Base-by-base conservation (phyloP, 345 rosid species). In the Pistacia atlantica region DNA sequence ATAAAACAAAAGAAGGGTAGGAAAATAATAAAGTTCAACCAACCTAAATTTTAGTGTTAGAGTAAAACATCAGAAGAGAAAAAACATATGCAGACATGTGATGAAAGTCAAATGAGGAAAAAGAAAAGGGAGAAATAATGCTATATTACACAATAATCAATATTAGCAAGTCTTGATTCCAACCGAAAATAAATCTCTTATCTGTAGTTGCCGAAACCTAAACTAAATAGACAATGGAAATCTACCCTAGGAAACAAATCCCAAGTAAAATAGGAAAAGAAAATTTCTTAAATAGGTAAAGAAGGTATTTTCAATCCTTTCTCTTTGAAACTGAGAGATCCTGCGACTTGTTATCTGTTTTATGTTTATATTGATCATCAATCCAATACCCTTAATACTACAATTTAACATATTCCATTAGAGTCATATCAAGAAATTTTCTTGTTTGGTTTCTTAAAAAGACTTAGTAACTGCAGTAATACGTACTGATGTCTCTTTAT, bases 401-500 rank as follows among this genome's bases (percentile, higher is more conserved):
- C 11, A 11, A 42, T 46, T 46, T 46, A 28, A 42, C 14, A 28
- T 42, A 2, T 20, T 46, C 12, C 17, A 18, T 22, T 51, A 14
- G 64, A 57, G 60, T 69, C 20, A 55, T 9, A 65, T 45, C 54
- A 14, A 57, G 59, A 48, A 69, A 33, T 31, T 68, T 63, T 52
- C 42, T 65, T 70, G 37, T 28, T 33, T 73, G 76, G 17, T 77
- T 61, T 16, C 11, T 67, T 57, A 31, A 54, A 46, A 72, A 49
- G 72, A 33, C 62, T 20, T 49, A 46, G 18, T 70, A 11, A 59
- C 56, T 51, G 16, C 33, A 71, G 13, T 45, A 20, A 59, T 16
- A 46, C 67, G 22, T 67, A 60, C 68, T 80, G 60, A 80, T 67
- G 16, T 81, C 62, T 82, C 45, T 73, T 80, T 68, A n/a, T 82